Conservation (phyloP, 2,329 filamentous ascomycete genomes). For the Colletotrichum simmondsii region DNA sequence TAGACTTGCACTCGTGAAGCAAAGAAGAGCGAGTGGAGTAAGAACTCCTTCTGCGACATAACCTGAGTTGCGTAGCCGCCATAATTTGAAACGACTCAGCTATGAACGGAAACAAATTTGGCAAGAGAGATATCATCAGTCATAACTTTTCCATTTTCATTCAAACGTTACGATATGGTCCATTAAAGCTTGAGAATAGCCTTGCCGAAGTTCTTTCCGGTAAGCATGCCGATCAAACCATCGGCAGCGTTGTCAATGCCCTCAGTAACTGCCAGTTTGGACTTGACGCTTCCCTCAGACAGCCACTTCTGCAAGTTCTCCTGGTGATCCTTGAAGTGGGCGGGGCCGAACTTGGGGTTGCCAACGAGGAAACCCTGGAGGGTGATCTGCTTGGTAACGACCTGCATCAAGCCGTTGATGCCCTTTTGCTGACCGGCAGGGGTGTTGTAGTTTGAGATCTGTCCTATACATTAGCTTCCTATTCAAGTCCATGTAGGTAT, state of each 20-base stretch:
- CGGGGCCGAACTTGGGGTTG: conserved; percentile 74
- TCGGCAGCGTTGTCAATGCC: conserved; percentile 83
- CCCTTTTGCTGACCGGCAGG: conserved; percentile 66
- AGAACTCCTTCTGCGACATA: too few species aligned
- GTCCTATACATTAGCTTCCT: background rate
- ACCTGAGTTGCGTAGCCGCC: background rate
- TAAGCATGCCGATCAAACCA: conserved; percentile 78
- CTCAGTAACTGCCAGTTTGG: conserved; percentile 73
- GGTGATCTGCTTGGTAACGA: conserved; percentile 75
- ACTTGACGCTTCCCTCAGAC: conserved; percentile 80
- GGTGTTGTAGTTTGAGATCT: conserved; percentile 80
- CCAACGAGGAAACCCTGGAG: conserved; percentile 84
- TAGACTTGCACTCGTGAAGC: background rate
- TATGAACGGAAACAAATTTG: background rate
- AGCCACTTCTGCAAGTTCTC: conserved; percentile 82
- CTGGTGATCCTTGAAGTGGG: conserved; percentile 77
- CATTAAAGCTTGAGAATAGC: conserved; percentile 73
- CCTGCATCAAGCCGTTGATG: conserved; percentile 71
- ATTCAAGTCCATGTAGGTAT: too few species aligned
- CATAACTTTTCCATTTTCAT: background rate
- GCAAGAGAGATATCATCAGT: background rate
- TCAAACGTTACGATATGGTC: background rate
- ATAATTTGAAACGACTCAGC: background rate
- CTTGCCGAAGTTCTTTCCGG: conserved; percentile 88
- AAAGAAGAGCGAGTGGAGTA: background rate